These are phyloP conservation scores for Scleroderma bovista DNA, from an alignment of 768 basidiomycete genomes.

Conservation along the genomic window DNA sequence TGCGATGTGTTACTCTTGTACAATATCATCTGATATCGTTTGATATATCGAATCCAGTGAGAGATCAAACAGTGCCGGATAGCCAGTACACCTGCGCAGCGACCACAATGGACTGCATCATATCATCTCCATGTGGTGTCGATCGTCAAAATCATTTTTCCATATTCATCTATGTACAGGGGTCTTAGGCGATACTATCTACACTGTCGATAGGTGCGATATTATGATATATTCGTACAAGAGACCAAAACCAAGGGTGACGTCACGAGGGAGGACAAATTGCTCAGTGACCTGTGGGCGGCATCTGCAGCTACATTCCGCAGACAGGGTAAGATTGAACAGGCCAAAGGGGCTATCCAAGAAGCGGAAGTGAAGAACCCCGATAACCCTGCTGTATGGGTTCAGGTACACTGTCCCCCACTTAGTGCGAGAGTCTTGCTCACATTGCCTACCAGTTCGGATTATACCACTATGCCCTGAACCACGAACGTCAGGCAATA, in stretches of 20 bases:
- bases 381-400: constrained; percentile 86
- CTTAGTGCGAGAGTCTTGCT: neutral
- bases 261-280: constrained; percentile 52
- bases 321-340: constrained; percentile 82
- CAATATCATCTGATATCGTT: no score
- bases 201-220: no score
- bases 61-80: no score
- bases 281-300: constrained; percentile 87
- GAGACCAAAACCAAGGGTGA: constrained; percentile 27
- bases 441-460: constrained; percentile 53
- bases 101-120: no score
- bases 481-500: constrained; percentile 56
- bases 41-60: no score
- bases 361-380: constrained; percentile 91
- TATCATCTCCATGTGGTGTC: no score
- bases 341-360: constrained; percentile 85
- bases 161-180: no score
- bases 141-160: no score
- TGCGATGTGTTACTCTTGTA: no score
- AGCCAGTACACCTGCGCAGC: no score
- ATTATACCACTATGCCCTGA: constrained; percentile 60
- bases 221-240: no score
- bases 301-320: constrained; percentile 94
- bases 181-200: no score
- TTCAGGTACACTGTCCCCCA: constrained; percentile 58